Evolutionary conservation across 164 flowering plant species (phyloP).

Genomic region (Euptelea pleiosperma): DNA sequence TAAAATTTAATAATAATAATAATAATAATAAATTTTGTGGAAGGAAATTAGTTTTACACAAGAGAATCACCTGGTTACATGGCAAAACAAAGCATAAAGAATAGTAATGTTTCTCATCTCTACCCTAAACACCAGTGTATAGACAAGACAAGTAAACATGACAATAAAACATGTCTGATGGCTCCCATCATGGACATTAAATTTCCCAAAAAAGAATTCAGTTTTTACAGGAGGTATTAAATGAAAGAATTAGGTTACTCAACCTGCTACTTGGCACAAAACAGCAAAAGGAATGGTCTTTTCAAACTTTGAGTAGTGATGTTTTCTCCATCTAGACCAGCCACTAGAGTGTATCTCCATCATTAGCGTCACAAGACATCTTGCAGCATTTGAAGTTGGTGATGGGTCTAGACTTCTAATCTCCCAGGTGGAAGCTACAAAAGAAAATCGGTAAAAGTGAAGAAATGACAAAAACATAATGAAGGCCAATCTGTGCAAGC

Average conservation of each 20-base stretch:
- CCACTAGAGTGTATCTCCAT: constrained; percentile 64
- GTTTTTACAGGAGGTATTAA: neutral
- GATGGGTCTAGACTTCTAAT: constrained; percentile 53
- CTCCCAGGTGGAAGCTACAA: constrained; percentile 94
- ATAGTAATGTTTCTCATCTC: too few species aligned
- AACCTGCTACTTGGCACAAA: constrained; percentile 91
- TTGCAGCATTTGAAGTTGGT: constrained; percentile 39
- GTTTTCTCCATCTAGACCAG: constrained; percentile 73
- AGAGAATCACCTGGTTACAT: too few species aligned
- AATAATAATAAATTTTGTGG: too few species aligned
- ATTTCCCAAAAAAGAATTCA: neutral
- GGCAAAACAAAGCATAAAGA: too few species aligned
- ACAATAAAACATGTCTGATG: too few species aligned
- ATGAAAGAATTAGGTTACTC: constrained; percentile 10
- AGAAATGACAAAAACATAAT: neutral
- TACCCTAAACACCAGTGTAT: too few species aligned
- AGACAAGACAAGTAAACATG: too few species aligned
- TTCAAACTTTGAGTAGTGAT: constrained; percentile 60
- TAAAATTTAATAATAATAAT: too few species aligned
- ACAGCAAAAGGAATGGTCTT: constrained; percentile 70
- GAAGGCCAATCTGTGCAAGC: neutral
- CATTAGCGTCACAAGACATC: constrained; percentile 75
- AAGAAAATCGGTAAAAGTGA: constrained; percentile 6
- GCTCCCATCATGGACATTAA: neutral
- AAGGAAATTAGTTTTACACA: too few species aligned